phyloP scores from a whole-genome alignment of 2,329 filamentous ascomycete genomes.

The Monilinia polystroma region DNA sequence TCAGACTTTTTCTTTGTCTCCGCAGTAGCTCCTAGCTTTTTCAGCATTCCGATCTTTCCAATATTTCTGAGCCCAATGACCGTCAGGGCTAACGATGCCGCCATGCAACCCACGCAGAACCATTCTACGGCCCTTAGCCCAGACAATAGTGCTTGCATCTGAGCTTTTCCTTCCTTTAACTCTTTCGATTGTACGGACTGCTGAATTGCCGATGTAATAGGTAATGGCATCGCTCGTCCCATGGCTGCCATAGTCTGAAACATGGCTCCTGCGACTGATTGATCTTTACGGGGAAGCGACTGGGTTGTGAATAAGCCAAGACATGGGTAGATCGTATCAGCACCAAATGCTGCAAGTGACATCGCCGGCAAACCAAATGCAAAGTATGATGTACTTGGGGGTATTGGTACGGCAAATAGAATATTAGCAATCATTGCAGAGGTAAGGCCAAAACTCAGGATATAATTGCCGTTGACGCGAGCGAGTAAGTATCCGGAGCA shows the following conservation, averaged over 20 bases:
- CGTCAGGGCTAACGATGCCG: slow-evolving; percentile 23
- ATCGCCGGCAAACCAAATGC: slow-evolving; percentile 67
- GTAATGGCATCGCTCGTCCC: slow-evolving; percentile 64
- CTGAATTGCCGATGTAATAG: slow-evolving; percentile 64
- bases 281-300: slow-evolving; percentile 60
- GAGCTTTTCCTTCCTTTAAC: slow-evolving; percentile 38
- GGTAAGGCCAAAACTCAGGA: slow-evolving; percentile 50
- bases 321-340: slow-evolving; percentile 65
- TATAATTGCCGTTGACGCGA: slow-evolving; percentile 49
- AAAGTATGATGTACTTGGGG: slow-evolving; percentile 61
- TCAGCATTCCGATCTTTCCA: slow-evolving; percentile 36
- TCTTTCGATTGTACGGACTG: slow-evolving; percentile 57
- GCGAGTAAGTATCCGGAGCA: slow-evolving; percentile 34
- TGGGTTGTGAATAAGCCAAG: slow-evolving; percentile 66
- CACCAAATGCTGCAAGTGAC: slow-evolving; percentile 62
- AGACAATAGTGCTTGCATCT: slow-evolving; percentile 25
- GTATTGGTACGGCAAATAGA: slow-evolving; percentile 64
- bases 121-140: slow-evolving; percentile 33
- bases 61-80: slow-evolving; percentile 32
- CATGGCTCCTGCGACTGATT: slow-evolving; percentile 65
- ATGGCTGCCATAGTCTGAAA: slow-evolving; percentile 66
- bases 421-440: slow-evolving; percentile 49
- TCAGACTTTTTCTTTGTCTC: too few relatives aligned
- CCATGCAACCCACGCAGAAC: slow-evolving; percentile 32
- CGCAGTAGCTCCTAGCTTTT: slow-evolving; percentile 30